Conservation (phyloP, 352 stramenopile species). For the Pelagophyceae sp. region DNA sequence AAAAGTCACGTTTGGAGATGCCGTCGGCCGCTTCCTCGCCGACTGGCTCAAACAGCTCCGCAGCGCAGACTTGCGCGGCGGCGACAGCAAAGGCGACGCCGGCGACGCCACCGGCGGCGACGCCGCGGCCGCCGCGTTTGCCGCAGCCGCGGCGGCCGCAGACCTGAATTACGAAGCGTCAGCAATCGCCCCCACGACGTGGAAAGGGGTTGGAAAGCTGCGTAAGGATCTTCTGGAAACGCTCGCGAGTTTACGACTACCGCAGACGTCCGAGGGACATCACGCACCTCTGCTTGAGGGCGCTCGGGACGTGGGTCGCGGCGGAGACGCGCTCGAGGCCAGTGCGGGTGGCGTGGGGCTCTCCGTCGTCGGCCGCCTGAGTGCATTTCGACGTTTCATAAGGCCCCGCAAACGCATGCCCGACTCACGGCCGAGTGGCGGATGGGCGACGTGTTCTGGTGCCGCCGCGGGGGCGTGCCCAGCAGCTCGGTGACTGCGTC, state of each 20-base stretch:
- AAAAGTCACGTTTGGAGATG: conserved; percentile 5
- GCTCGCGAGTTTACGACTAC: too few species aligned
- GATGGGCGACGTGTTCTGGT: neutral
- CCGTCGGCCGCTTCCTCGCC: neutral
- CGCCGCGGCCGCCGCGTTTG: neutral
- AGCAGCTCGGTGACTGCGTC: neutral
- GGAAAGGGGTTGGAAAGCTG: too few species aligned
- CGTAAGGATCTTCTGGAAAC: too few species aligned
- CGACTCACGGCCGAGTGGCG: too few species aligned
- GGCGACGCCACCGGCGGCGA: neutral
- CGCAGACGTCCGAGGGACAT: too few species aligned
- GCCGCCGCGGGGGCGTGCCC: neutral
- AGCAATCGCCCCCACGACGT: too few species aligned
- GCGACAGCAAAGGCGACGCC: neutral
- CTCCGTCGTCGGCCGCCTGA: neutral
- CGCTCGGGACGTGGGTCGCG: conserved; percentile 4
- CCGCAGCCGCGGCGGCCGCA: too few species aligned
- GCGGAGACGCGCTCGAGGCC: neutral
- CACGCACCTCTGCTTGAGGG: neutral
- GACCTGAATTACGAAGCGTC: too few species aligned
- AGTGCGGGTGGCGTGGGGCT: neutral
- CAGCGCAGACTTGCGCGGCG: neutral
- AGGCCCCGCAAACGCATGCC: neutral
- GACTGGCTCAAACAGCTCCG: neutral
- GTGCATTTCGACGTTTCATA: too few species aligned